These are phyloP conservation scores for Metarhizium anisopliae DNA, from an alignment of 2,329 filamentous ascomycete genomes.

Conservation along the genomic window DNA sequence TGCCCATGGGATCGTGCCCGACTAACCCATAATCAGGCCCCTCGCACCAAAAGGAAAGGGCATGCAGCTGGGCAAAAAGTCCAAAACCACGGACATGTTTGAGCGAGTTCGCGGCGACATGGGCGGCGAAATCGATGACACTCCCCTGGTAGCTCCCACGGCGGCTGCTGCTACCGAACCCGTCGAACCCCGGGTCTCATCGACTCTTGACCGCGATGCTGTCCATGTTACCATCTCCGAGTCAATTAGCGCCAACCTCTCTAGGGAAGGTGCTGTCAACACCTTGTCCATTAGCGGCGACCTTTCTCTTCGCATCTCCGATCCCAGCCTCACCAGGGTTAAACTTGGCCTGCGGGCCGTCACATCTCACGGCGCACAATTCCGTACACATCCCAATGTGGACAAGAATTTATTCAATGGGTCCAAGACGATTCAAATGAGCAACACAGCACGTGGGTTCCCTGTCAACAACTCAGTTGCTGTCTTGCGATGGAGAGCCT, in stretches of 20 bases:
- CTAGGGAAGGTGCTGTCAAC: constrained; percentile 77
- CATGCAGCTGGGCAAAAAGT: constrained; percentile 99
- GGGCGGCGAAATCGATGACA: constrained; percentile 74
- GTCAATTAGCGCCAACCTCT: constrained; percentile 80
- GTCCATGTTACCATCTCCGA: constrained; percentile 86
- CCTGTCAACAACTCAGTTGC: constrained; percentile 90
- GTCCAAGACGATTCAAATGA: constrained; percentile 79
- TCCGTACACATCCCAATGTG: constrained; percentile 93
- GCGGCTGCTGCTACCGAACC: constrained; percentile 38
- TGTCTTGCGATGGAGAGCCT: constrained; percentile 85
- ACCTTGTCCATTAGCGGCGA: constrained; percentile 87
- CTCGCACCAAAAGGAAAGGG: constrained; percentile 81
- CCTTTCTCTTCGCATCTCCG: constrained; percentile 80
- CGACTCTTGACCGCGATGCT: constrained; percentile 69
- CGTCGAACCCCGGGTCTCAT: constrained; percentile 47
- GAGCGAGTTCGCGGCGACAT: constrained; percentile 89
- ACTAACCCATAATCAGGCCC: constrained; percentile 28
- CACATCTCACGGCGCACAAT: constrained; percentile 75
- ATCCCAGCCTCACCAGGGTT: constrained; percentile 82
- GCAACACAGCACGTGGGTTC: constrained; percentile 80
- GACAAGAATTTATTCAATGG: constrained; percentile 81
- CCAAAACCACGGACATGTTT: constrained; percentile 94
- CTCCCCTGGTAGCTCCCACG: constrained; percentile 58
- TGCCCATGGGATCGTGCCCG: not conserved
- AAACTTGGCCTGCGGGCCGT: constrained; percentile 73